Evolutionary conservation across 1,284 basidiomycete species (phyloP).

Genomic region (Sporisorium reilianum): DNA sequence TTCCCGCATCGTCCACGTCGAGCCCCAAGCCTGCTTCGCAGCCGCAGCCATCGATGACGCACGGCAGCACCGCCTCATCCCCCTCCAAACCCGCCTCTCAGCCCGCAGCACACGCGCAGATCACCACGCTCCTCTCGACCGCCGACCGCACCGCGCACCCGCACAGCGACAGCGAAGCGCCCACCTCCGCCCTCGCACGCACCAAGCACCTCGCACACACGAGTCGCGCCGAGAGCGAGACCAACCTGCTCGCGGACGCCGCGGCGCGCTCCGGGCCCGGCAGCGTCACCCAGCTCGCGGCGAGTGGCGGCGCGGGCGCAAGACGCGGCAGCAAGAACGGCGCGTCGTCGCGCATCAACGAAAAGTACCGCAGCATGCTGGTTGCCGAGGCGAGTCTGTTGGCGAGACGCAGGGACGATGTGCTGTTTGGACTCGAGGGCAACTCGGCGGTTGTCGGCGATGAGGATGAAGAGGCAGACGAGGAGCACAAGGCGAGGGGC

Average conservation of each 20-base stretch:
- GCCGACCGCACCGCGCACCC: conserved; percentile 9
- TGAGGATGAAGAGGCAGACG: conserved; percentile 29
- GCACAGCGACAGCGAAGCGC: conserved; percentile 33
- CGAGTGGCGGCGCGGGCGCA: conserved; percentile 21
- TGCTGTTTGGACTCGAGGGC: conserved; percentile 37
- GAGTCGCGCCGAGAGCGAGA: conserved; percentile 29
- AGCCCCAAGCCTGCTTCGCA: conserved; percentile 17
- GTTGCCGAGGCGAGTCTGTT: conserved; percentile 67
- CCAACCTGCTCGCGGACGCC: conserved; percentile 17
- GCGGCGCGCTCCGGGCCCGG: conserved; percentile 13
- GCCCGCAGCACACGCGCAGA: conserved; percentile 7
- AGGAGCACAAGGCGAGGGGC: background rate
- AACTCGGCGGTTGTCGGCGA: conserved; percentile 14
- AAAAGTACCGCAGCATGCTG: conserved; percentile 59
- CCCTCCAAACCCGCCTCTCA: background rate
- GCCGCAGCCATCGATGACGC: background rate
- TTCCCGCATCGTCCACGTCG: conserved; percentile 10
- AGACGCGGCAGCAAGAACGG: conserved; percentile 25
- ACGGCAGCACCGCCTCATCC: background rate
- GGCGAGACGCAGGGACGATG: conserved; percentile 66
- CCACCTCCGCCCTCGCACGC: background rate
- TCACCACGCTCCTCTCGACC: background rate
- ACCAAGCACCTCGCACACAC: background rate
- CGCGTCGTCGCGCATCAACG: conserved; percentile 41
- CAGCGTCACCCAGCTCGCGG: background rate